Evolutionary conservation across 1,284 basidiomycete genomes (phyloP), one percentile per base, ranked within the genome.

Genomic region (Melampsora abietis-canadensis): DNA sequence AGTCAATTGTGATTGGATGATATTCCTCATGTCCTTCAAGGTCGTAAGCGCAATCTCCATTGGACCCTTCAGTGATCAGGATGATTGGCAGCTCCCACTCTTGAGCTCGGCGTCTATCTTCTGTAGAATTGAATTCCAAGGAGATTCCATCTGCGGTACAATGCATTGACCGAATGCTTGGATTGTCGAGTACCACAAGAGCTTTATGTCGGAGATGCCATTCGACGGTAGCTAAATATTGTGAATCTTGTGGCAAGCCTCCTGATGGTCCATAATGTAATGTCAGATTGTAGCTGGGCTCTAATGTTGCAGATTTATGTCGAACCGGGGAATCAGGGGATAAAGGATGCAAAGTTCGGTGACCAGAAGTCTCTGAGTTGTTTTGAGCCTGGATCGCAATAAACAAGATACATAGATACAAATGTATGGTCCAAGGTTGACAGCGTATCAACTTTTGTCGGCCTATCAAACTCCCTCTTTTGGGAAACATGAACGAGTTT

Each of bases 71-170:
- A 15, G 60, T 27, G 40, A 75, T 65, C 24, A 75, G 44, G 12
- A 75, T 63, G 34, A 75, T 8, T n/a, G 72, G 72, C 46, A 75
- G 51, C 6, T 19, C 44, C 72, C 72, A 75, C 24, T 67, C 21
- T 24, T 59, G 7, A 44, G 65, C 65, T 61, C 46, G 24, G 15
- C 30, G 4, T 30, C 59, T 66, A 27, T 44, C 65, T 24, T 24
- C 34, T 60, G 14, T 27, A 14, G 65, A 75, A 27, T 48, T 27
- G 30, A 75, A 75, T 46, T 67, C 44, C 4, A 75, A 19, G 12
- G 60, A 51, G 24, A 75, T 75, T 21, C 72, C 72, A 63, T 75
- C 57, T n/a, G 17, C 19, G 34, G 59, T 54, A 21, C 72, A 75
- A 10, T 61, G 27, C 24, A 75, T 31, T 19, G 63, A 75, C 27